These are phyloP conservation scores for Fagus crenata DNA, from an alignment of 306 rosid genomes.

Conservation along the genomic window DNA sequence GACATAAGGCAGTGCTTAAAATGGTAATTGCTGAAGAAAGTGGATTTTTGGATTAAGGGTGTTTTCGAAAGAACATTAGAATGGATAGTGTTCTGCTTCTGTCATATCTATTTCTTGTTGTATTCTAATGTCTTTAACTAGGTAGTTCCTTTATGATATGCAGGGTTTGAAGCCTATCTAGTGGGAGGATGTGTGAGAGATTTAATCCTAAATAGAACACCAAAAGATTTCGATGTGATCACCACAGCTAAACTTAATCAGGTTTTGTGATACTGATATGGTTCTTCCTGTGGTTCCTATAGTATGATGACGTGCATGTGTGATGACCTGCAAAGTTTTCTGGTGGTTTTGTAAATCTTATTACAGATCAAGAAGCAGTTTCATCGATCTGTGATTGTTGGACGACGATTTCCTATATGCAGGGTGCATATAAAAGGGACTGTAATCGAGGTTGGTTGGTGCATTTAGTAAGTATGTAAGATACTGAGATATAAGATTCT, in stretches of 20 bases:
- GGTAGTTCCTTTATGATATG: slow-evolving; percentile 22
- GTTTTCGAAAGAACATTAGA: not conserved
- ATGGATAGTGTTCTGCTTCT: slow-evolving; percentile 8
- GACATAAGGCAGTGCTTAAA: not conserved
- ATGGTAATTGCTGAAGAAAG: not conserved
- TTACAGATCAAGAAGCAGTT: slow-evolving; percentile 58
- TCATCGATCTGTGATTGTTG: slow-evolving; percentile 50
- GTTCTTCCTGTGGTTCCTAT: slow-evolving; percentile 13
- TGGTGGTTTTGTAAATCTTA: slow-evolving; percentile 15
- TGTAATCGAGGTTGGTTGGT: slow-evolving; percentile 61
- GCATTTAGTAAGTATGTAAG: slow-evolving; percentile 5
- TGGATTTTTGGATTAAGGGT: not conserved
- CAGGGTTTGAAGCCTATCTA: slow-evolving; percentile 86
- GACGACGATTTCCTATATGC: slow-evolving; percentile 82
- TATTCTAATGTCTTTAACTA: slow-evolving; percentile 14
- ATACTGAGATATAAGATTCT: not conserved
- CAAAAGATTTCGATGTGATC: slow-evolving; percentile 91
- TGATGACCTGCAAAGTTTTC: not conserved
- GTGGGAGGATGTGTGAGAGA: slow-evolving; percentile 99
- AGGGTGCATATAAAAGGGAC: slow-evolving; percentile 58
- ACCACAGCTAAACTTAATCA: slow-evolving; percentile 72
- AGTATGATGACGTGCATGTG: slow-evolving; percentile 10
- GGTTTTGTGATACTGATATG: slow-evolving; percentile 42
- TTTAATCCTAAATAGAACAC: slow-evolving; percentile 63
- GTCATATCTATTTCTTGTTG: not conserved